These are phyloP conservation scores for Jatropha multifida DNA, from an alignment of 441 rosid species.

Conservation along the genomic window DNA sequence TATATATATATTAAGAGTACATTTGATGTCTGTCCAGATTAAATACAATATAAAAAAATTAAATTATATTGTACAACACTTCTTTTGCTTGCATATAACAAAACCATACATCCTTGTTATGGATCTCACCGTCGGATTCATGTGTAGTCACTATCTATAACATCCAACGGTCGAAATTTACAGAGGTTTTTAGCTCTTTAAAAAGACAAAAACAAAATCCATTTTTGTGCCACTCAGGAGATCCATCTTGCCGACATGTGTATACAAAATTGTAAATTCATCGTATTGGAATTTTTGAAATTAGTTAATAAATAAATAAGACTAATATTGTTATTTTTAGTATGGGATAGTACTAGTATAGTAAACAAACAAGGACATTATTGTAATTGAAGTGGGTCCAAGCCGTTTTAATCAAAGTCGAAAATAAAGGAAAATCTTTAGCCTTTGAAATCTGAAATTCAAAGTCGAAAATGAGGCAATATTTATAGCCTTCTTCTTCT, in stretches of 20 bases:
- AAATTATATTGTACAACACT: not conserved
- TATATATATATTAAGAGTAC: no score
- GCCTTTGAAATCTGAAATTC: slow-evolving; percentile 33
- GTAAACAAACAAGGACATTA: not conserved
- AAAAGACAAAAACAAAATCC: slow-evolving; percentile 10
- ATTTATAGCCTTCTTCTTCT: slow-evolving; percentile 30
- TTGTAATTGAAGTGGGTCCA: slow-evolving; percentile 17
- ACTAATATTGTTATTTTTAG: not conserved
- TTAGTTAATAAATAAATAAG: not conserved
- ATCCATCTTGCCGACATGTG: slow-evolving; percentile 27
- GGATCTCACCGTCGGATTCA: slow-evolving; percentile 14
- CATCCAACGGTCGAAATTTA: slow-evolving; percentile 28
- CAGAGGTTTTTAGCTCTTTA: slow-evolving; percentile 3
- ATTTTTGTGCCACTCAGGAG: slow-evolving; percentile 9
- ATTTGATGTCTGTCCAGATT: no score
- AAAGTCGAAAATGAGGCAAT: slow-evolving; percentile 37
- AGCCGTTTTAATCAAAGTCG: slow-evolving; percentile 31
- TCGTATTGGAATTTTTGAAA: no score
- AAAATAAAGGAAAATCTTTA: slow-evolving; percentile 32
- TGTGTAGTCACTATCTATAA: not conserved
- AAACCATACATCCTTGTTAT: slow-evolving; percentile 4
- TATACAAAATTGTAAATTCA: no score
- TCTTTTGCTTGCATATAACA: not conserved
- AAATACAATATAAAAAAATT: no score
- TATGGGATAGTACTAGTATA: not conserved